A percentile compares a stretch with the other conserved stretches of the same genome.
These are phyloP conservation scores for Tulasnella sp. DNA, from an alignment of 768 basidiomycete species.

Conservation along the genomic window DNA sequence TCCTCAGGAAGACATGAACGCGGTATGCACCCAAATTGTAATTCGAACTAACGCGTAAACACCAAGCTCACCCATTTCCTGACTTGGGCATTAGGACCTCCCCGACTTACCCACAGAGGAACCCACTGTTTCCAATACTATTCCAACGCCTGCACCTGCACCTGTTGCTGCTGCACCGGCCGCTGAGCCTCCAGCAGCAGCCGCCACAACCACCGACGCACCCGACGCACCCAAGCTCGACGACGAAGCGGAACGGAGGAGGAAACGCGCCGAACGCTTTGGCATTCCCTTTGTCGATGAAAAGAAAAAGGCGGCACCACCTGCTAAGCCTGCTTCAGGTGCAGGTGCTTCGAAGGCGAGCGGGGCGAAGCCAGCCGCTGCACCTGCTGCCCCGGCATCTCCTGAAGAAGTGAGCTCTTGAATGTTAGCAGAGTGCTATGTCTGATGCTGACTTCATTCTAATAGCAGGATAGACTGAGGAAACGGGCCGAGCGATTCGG, in stretches of 20 bases:
- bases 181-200: constrained; percentile 20
- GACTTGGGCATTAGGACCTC: not conserved
- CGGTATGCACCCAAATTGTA: constrained; percentile 16
- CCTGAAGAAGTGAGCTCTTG: constrained; percentile 27
- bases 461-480: constrained; percentile 30
- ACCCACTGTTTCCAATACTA: not conserved
- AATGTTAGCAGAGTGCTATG: not conserved
- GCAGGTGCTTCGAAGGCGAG: constrained; percentile 1
- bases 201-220: not conserved
- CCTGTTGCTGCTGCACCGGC: constrained; percentile 18
- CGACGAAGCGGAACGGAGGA: constrained; percentile 25
- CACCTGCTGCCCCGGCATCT: not conserved
- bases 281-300: constrained; percentile 28
- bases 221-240: not conserved
- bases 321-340: constrained; percentile 1
- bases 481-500: constrained; percentile 36
- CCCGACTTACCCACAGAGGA: not conserved
- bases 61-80: not conserved
- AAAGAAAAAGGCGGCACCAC: not conserved
- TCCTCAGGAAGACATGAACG: not conserved
- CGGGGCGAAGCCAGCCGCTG: constrained; percentile 13
- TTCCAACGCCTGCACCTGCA: not conserved
- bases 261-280: constrained; percentile 37
- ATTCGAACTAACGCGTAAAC: constrained; percentile 4
- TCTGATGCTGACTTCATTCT: not conserved